Evolutionary conservation across 1,284 basidiomycete genomes (phyloP), one percentile per base, ranked within the genome.

Genomic region (Papiliotrema nemorosa): DNA sequence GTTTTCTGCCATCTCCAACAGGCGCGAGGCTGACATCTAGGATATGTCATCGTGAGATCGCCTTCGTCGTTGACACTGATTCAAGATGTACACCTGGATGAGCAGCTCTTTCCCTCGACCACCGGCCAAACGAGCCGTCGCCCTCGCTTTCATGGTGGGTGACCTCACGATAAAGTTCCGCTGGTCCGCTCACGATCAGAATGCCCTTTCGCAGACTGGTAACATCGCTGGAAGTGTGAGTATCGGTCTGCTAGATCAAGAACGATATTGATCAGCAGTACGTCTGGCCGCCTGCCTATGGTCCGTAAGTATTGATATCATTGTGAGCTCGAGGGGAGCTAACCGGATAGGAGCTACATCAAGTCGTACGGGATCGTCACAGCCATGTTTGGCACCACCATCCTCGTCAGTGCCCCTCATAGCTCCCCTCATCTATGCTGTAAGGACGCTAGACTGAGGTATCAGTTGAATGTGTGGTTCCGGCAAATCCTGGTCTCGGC

Each of bases 151-250:
- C 45, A 55, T 76, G 57, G 31, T 33, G 16, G 16, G 31, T 10
- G 31, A 33, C 10, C n/a, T n/a, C n/a, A n/a, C n/a, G n/a, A n/a
- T n/a, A n/a, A n/a, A n/a, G n/a, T n/a, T n/a, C n/a, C n/a, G n/a
- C n/a, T n/a, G n/a, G n/a, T n/a, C n/a, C n/a, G n/a, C n/a, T n/a
- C n/a, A n/a, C 16, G 31, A 16, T 33, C 31, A 33, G 31, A 76
- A 76, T 55, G 74, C 74, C 36, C 69, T 77, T 49, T 67, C 69
- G 0, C 72, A 76, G 54, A 60, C 73, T 16, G 76, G 75, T 40
- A 76, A 77, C 63, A 72, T 78, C 42, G 64, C 69, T 20, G 73
- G 87, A 60, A 33, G 31, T 33, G 31, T 33, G 31, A 33, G 31
- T 33, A 9, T 33, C 31, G 16, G 16, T 33, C 16, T 9, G 9